Evolutionary conservation across 2,329 filamentous ascomycete species (phyloP), one percentile per base, ranked within the genome.

Genomic region (Colletotrichum sp.): DNA sequence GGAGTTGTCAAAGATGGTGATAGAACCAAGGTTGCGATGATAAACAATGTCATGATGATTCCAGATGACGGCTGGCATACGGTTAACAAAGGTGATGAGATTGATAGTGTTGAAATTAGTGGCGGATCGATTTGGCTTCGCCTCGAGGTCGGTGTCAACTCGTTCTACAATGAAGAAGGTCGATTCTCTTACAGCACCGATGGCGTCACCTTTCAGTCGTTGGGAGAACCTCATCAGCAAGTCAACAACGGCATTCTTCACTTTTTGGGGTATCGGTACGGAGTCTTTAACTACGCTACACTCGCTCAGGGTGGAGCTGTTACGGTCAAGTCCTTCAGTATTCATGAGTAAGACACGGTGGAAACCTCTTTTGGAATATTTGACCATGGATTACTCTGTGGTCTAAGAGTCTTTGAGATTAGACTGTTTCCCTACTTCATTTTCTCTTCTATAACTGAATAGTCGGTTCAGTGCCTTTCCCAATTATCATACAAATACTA

Each of bases 391-490:
- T 21, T 24, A 21, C n/a, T 21, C n/a, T 5, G 6, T 5, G 8
- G n/a, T 0, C 6, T 9, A 8, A 11, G 5, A 3, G 1, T 0
- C 9, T 21, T 21, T 47, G 43, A 11, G n/a, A 43, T 9, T 21
- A 13, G 43, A 13, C n/a, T 21, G 6, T 47, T 21, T 4, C 7
- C 9, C 12, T 0, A 1, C 0, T 47, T 6, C 16, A 1, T 7
- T 21, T 47, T 47, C n/a, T 47, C n/a, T 47, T 47, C 43, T 47
- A 12, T n/a, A 2, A 3, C 0, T 12, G 11, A 11, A 8, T 7
- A 21, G n/a, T 47, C 0, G 11, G n/a, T 9, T 13, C 4, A 6
- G 0, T 47, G 2, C 12, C 1, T 47, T 21, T n/a, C 18, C n/a
- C n/a, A 0, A 21, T 0, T 21, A 21, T 7, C 9, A 4, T 21